phyloP scores from a whole-genome alignment of 495 filamentous ascomycete species.

The Neurospora tetraspora region DNA sequence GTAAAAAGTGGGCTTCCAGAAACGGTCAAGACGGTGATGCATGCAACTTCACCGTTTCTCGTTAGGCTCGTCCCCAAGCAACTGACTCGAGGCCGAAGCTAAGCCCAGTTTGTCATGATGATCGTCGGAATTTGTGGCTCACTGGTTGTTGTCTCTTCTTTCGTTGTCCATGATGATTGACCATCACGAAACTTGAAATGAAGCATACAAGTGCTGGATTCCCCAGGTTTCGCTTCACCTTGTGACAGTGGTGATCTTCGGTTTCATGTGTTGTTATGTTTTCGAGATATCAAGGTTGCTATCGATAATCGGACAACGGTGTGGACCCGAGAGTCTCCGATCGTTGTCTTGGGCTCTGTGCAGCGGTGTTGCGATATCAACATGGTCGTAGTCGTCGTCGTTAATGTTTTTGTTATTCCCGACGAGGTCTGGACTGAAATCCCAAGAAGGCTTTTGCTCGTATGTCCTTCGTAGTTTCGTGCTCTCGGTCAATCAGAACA shows the following conservation, averaged over 20 bases:
- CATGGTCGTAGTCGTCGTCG: neutral
- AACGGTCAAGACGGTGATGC: neutral
- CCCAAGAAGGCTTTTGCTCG: neutral
- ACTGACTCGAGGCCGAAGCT: neutral
- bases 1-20: neutral
- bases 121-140: neutral
- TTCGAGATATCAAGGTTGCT: neutral
- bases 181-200: neutral
- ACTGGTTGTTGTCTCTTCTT: neutral
- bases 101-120: neutral
- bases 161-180: neutral
- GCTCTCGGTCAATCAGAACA: neutral
- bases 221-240: neutral
- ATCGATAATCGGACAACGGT: neutral
- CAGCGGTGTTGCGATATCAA: neutral
- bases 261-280: neutral
- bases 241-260: neutral
- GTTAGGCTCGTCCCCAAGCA: neutral
- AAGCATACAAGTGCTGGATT: neutral
- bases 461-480: neutral
- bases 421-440: neutral
- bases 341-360: neutral
- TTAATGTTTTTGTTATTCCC: neutral
- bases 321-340: neutral
- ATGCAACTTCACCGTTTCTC: neutral